Conservation (phyloP, 2,329 filamentous ascomycete species). For the Phoma sp. region DNA sequence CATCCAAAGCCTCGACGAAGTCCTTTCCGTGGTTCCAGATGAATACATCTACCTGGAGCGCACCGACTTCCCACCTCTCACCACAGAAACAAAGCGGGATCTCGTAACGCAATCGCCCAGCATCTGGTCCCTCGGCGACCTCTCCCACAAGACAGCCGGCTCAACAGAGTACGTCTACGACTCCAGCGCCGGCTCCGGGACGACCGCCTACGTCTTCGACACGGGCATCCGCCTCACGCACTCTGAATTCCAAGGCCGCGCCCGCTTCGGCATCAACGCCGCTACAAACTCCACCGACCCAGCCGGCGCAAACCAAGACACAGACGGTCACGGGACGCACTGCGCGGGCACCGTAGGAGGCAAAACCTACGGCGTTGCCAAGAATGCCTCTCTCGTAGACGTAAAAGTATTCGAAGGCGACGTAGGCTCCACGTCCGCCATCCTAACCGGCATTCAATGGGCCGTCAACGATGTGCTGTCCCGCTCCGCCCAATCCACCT, state of each 20-base stretch:
- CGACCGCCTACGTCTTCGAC: conserved; percentile 66
- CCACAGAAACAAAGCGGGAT: neutral
- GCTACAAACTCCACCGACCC: conserved; percentile 12
- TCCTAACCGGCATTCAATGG: conserved; percentile 24
- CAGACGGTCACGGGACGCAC: conserved; percentile 22
- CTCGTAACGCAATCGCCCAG: conserved; percentile 6
- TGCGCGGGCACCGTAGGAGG: conserved; percentile 15
- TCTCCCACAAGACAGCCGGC: conserved; percentile 14
- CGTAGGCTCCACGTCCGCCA: neutral
- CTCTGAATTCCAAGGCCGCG: conserved; percentile 26
- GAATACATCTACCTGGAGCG: conserved; percentile 8
- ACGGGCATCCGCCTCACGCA: conserved; percentile 64
- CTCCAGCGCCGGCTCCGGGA: conserved; percentile 9
- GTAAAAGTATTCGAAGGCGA: conserved; percentile 28
- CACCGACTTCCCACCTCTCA: neutral
- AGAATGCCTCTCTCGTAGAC: conserved; percentile 20
- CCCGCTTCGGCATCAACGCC: conserved; percentile 16
- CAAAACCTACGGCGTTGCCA: conserved; percentile 19
- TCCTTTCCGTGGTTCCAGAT: conserved; percentile 8
- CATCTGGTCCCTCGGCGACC: conserved; percentile 22
- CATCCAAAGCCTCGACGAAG: conserved; percentile 1
- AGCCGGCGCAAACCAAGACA: neutral
- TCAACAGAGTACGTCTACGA: conserved; percentile 19
- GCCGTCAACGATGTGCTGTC: conserved; percentile 22
- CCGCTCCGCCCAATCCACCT: neutral